Evolutionary conservation across 352 stramenopile genomes (phyloP), one percentile per base, ranked within the genome.

Genomic region (Pythium apleroticum): DNA sequence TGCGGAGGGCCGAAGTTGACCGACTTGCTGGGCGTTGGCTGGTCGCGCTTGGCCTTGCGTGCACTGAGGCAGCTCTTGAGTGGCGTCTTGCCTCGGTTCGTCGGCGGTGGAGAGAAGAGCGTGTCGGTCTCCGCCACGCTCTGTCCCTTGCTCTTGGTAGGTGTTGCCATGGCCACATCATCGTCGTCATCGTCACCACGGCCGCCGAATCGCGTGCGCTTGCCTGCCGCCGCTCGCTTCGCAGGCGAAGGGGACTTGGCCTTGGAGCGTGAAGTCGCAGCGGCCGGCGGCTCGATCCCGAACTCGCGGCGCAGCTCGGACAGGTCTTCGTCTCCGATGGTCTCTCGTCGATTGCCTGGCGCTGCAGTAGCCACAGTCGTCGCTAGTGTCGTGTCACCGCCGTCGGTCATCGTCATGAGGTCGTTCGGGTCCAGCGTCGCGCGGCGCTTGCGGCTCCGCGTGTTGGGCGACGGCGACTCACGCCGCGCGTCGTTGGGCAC

Each of bases 1-100:
- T 91, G 74, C 6, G 87, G 75, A 11, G 87, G 85, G 31, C 87
- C 87, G 72, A 96, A 96, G 63, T 92, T 92, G 25, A 96, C 83
- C 20, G 77, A 82, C 57, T 96, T 96, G 53, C 62, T 93, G 7
- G 87, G 87, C 28, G 87, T 96, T 22, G 66, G 50, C 31, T 62
- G 33, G 24, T 80, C 76, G 0, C 70, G 63, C 19, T 65, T 75
- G 9, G 62, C 60, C 60, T 96, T 96, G 43, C 77, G 74, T 3
- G 84, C 87, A 59, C 87, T 96, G 43, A 95, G 54, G 24, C 90
- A 93, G 25, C 84, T 80, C 48, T 90, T 90, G 14, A 93, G 57
- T 27, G 84, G 83, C 15, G 80, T 89, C 63, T 78, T 77, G 20
- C 69, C 54, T 17, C 50, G 39, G 15, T 63, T 53, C 1, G 65